phyloP scores from a whole-genome alignment of 2,329 filamentous ascomycete species.

The Pestalotiopsis sp. region DNA sequence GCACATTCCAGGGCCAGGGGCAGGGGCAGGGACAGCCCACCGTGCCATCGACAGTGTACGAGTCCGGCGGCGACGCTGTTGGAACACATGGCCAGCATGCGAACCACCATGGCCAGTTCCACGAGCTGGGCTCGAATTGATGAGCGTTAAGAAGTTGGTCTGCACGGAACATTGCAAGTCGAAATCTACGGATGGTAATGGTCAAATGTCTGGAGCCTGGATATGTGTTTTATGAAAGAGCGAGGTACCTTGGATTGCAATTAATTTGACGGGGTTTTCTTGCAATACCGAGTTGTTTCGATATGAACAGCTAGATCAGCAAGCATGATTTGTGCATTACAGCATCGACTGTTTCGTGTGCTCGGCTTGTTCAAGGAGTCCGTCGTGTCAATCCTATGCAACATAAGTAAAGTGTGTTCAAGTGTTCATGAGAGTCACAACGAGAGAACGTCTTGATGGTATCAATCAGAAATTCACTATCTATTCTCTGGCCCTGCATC shows the following conservation, averaged over 20 bases:
- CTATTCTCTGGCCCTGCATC: not conserved
- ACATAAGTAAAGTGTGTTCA: too few relatives aligned
- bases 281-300: not conserved
- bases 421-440: not conserved
- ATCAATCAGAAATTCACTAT: not conserved
- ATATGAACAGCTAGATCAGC: too few relatives aligned
- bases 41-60: constrained; percentile 35
- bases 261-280: not conserved
- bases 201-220: not conserved
- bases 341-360: too few relatives aligned
- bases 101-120: constrained; percentile 41
- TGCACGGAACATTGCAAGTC: not conserved
- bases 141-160: not conserved
- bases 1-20: constrained; percentile 24
- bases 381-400: too few relatives aligned
- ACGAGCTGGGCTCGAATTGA: constrained; percentile 35
- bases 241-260: not conserved
- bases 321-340: too few relatives aligned
- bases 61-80: constrained; percentile 38
- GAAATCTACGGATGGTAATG: not conserved
- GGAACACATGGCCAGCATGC: constrained; percentile 31
- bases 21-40: constrained; percentile 13
- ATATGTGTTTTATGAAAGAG: not conserved
- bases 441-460: not conserved
- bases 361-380: too few relatives aligned